Base-by-base conservation (phyloP, 1,284 basidiomycete species). In the Meripilus lineatus region DNA sequence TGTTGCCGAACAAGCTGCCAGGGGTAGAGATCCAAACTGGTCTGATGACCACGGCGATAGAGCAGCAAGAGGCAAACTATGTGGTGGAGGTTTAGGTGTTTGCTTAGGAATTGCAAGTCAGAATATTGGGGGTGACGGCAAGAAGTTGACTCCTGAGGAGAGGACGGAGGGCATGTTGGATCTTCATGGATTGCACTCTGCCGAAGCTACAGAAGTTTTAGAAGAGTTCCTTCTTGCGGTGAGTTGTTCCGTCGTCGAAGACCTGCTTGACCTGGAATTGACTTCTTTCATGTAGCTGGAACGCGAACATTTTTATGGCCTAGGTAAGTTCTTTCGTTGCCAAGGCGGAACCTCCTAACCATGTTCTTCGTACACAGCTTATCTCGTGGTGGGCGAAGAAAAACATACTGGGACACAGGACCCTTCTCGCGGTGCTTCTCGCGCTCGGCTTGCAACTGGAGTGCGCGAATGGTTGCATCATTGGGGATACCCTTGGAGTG, bases 401-500 rank as follows among this genome's bases (percentile, higher is more conserved):
- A 94, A 93, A 65, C 95, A 98, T 62, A 93, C 90, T 1, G 93
- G 90, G 2, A 87, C 81, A 23, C 89, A 93, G 58, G 90, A 93
- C 58, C 69, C 77, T 13, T 77, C 74, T 11, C 78, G 91, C 39
- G 89, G 93, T 28, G 79, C 89, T 2, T 89, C 88, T 24, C 84
- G 90, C 49, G 75, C 80, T 14, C 82, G 93, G 10, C 73, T 98
- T 10, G 88, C 84, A 3, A 77, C 84, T 2, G 89, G 88, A 14
- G 83, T 97, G 33, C 84, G 89, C 53, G 89, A 92, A 60, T 95
- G 88, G 80, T 67, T 97, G 38, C 85, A 89, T 55, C 81, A 87
- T 43, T 97, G 92, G 89, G 89, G 88, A 39, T 95, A 94, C 66
- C 89, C 94, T n/a, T 95, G 92, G 89, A 89, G 79, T 64, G 93